Evolutionary conservation across 1,284 basidiomycete species (phyloP).

Genomic region (Mycena citricolor): DNA sequence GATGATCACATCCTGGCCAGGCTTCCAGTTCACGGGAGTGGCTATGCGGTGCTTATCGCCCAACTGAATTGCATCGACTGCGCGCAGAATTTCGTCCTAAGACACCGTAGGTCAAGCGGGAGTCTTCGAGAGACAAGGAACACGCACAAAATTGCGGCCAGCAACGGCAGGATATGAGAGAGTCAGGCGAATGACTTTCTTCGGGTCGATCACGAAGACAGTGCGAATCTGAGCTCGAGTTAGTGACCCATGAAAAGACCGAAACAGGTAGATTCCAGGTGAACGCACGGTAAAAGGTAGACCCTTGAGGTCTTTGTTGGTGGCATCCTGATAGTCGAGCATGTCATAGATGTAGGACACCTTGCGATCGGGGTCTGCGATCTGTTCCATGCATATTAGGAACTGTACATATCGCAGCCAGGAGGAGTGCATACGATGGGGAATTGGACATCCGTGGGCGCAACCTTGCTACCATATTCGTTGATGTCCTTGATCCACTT

Average conservation of each 20-base stretch:
- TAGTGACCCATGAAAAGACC: slow-evolving; percentile 11
- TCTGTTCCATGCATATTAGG: too few species aligned
- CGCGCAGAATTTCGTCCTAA: slow-evolving; percentile 31
- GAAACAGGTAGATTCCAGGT: too few species aligned
- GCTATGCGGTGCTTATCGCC: slow-evolving; percentile 88
- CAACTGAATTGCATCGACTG: slow-evolving; percentile 74
- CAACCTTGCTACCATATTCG: slow-evolving; percentile 66
- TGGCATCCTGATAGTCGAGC: slow-evolving; percentile 93
- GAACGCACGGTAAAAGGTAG: slow-evolving; percentile 74
- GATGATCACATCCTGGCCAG: slow-evolving; percentile 93
- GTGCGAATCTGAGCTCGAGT: slow-evolving; percentile 74
- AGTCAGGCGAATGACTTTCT: slow-evolving; percentile 87
- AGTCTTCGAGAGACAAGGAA: too few species aligned
- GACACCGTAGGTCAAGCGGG: neutral
- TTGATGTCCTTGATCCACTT: slow-evolving; percentile 94
- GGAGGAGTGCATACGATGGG: slow-evolving; percentile 72
- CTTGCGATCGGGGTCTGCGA: slow-evolving; percentile 88
- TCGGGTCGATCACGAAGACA: slow-evolving; percentile 92
- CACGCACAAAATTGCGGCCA: slow-evolving; percentile 83
- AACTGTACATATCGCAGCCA: too few species aligned
- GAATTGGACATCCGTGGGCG: slow-evolving; percentile 79
- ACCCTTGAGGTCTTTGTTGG: slow-evolving; percentile 93
- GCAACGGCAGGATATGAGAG: slow-evolving; percentile 89
- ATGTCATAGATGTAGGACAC: slow-evolving; percentile 90
- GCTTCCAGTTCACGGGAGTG: slow-evolving; percentile 93